A percentile compares a stretch with the other conserved stretches of the same genome.
Evolutionary conservation across 2,329 filamentous ascomycete genomes (phyloP).

Genomic region (Arthrobotrys iridis): DNA sequence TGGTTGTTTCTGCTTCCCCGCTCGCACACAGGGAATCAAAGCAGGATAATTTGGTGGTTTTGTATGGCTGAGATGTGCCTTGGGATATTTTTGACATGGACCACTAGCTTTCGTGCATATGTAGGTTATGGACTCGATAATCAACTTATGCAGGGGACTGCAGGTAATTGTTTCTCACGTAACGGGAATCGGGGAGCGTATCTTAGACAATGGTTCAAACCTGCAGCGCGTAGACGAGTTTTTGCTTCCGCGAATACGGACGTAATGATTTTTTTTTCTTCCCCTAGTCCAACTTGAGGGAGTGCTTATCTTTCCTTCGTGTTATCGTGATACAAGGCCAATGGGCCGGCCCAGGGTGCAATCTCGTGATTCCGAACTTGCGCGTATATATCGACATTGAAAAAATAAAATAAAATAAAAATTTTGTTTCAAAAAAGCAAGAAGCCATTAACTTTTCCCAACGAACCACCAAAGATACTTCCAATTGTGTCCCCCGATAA

Average conservation of each 20-base stretch:
- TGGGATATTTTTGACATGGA: slow-evolving; percentile 19
- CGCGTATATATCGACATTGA: neutral
- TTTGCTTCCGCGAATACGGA: slow-evolving; percentile 3
- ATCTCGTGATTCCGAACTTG: slow-evolving; percentile 29
- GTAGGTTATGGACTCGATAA: slow-evolving; percentile 2
- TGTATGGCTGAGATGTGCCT: neutral
- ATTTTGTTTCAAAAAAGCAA: too few relatives aligned
- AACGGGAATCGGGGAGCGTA: slow-evolving; percentile 26
- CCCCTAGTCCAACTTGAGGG: neutral
- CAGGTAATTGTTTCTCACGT: slow-evolving; percentile 28
- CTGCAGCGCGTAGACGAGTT: slow-evolving; percentile 13
- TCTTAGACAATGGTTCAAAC: slow-evolving; percentile 4
- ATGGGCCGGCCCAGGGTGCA: neutral
- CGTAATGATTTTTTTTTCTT: neutral
- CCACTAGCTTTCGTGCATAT: slow-evolving; percentile 39
- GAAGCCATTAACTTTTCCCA: neutral
- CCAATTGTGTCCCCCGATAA: neutral
- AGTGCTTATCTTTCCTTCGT: slow-evolving; percentile 17
- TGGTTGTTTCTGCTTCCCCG: slow-evolving; percentile 1
- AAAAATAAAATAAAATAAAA: neutral
- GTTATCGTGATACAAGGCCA: slow-evolving; percentile 20
- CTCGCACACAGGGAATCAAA: neutral
- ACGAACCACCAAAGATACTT: neutral
- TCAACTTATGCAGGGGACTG: slow-evolving; percentile 39
- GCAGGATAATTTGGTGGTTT: slow-evolving; percentile 16